Evolutionary conservation across 176 grass and related monocot genomes (phyloP).

Genomic region (Carex pumila): DNA sequence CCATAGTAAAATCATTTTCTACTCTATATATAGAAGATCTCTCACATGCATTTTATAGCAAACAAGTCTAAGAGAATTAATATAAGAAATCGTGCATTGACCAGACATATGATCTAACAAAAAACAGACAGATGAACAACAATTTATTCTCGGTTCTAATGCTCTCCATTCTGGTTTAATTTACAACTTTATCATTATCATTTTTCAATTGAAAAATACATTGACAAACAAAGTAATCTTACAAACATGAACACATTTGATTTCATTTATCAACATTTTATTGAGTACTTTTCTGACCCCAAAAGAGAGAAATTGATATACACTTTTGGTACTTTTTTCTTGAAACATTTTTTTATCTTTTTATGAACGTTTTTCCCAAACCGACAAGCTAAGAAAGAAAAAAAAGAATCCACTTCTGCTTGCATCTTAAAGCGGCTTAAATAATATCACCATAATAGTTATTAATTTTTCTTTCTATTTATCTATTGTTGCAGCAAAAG

Average conservation of each 20-base stretch:
- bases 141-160: not conserved
- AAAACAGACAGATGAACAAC: not conserved
- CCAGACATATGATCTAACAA: not conserved
- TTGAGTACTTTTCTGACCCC: too few relatives aligned
- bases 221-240: not conserved
- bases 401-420: too few relatives aligned
- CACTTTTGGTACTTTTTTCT: too few relatives aligned
- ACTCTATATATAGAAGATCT: not conserved
- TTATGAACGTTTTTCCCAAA: too few relatives aligned
- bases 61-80: not conserved
- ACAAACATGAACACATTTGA: not conserved
- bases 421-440: too few relatives aligned
- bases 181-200: not conserved
- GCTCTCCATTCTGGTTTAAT: not conserved
- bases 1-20: too few relatives aligned
- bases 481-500: too few relatives aligned
- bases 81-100: not conserved
- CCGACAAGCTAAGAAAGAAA: too few relatives aligned
- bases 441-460: not conserved
- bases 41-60: not conserved
- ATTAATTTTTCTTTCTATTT: not conserved
- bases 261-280: not conserved
- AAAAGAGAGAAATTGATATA: too few relatives aligned
- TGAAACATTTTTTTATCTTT: too few relatives aligned
- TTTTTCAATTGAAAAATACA: not conserved